phyloP scores from a whole-genome alignment of 2,329 filamentous ascomycete species.

The Aspergillus ochraceus region DNA sequence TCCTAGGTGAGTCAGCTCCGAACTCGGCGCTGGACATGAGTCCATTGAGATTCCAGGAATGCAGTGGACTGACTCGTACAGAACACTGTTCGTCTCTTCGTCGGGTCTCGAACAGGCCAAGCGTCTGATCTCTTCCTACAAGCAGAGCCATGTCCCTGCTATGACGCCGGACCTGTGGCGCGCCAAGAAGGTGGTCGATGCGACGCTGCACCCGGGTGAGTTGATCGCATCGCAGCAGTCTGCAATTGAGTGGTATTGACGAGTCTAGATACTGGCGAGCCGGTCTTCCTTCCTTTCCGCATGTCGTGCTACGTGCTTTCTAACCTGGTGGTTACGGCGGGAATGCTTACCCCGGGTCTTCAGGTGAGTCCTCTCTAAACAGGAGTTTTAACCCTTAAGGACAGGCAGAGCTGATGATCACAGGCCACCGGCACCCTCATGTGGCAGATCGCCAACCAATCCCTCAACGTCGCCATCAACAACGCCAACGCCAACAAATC shows the following conservation, averaged over 20 bases:
- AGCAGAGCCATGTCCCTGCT: slow-evolving; percentile 71
- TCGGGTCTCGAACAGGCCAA: slow-evolving; percentile 84
- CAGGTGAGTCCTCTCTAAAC: slow-evolving; percentile 50
- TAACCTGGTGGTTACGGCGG: slow-evolving; percentile 90
- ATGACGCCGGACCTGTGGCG: slow-evolving; percentile 93
- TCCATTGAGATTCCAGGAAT: neutral
- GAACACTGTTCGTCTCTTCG: slow-evolving; percentile 79
- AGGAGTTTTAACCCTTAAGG: too few relatives aligned
- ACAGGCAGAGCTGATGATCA: neutral
- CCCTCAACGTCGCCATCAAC: slow-evolving; percentile 97
- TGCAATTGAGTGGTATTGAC: neutral
- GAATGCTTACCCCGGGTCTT: slow-evolving; percentile 92
- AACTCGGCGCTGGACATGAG: neutral
- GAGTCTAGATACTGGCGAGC: slow-evolving; percentile 76
- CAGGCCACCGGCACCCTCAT: slow-evolving; percentile 79
- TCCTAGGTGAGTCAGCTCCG: slow-evolving; percentile 71
- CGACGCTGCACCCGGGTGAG: slow-evolving; percentile 90
- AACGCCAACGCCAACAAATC: slow-evolving; percentile 98
- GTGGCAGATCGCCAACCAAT: slow-evolving; percentile 97
- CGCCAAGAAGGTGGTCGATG: slow-evolving; percentile 96
- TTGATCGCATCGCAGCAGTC: neutral
- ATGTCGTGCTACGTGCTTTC: slow-evolving; percentile 96
- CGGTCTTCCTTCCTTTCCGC: slow-evolving; percentile 90
- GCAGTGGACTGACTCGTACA: slow-evolving; percentile 40
- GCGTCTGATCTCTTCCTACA: slow-evolving; percentile 77